Base-by-base conservation (phyloP, 352 stramenopile genomes). In the Globisporangium iwayamae region DNA sequence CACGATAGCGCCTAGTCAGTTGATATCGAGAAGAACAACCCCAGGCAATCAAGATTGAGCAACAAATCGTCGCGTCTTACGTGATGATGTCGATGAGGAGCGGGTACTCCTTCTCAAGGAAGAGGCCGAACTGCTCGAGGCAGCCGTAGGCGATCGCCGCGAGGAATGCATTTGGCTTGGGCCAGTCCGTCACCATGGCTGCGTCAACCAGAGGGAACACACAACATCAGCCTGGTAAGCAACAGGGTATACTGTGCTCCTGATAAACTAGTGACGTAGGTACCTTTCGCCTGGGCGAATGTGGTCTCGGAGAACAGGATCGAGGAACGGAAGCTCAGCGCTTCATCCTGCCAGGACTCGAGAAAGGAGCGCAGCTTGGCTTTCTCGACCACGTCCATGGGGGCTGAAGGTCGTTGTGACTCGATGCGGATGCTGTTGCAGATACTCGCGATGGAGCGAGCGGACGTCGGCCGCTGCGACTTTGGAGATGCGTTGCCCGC, bases 251-350 rank as follows among this genome's bases (percentile, higher is more conserved):
- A 28, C 25, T 28, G 25, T 3, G 25, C 25, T 47, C 41, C 16
- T 9, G 25, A 38, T 46, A 28, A 65, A 6, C 20, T 11, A 54
- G 3, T 6, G 34, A 39, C 8, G 6, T 7, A 51, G 22, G 16
- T 60, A 85, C 79, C 73, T 80, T 84, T 85, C 1, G 78, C 78
- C 22, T 88, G 79, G 2, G 74, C 73, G 46, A 88, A 88, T 3
- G 71, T 78, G 4, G 80, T 74, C 61, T 91, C 82, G 18, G 76
- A 87, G 56, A 87, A 89, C 1, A 91, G 63, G 16, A 79, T 69
- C 30, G 76, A 68, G 0, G 82, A 91, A n/a, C 79, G 79, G 41
- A 89, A 91, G 14, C 58, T 68, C 6, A 54, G 46, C 54, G 84
- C 72, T 53, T 86, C 76, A 25, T 71, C 68, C 14, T 78, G 64